Conservation (phyloP, 148 eudicot species). For the Vaccinium darrowii region DNA sequence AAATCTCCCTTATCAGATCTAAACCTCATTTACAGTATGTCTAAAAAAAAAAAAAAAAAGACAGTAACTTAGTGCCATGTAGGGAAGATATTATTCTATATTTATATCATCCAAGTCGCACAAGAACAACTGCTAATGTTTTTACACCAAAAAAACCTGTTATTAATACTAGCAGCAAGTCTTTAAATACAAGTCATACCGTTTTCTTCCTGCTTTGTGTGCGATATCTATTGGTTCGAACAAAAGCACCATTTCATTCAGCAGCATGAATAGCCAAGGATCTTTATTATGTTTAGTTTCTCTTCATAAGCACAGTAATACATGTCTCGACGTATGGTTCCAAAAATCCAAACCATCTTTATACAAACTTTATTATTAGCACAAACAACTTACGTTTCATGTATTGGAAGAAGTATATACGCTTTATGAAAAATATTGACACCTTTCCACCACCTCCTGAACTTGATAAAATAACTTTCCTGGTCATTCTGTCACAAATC, state of each 20-base stretch:
- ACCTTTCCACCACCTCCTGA: slow-evolving; percentile 99
- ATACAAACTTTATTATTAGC: slow-evolving; percentile 9
- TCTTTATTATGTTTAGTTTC: background rate
- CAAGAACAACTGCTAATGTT: background rate
- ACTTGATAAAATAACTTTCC: slow-evolving; percentile 59
- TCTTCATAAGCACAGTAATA: background rate
- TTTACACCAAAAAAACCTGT: background rate
- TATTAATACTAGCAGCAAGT: background rate
- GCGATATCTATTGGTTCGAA: background rate
- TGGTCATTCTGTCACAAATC: slow-evolving; percentile 44
- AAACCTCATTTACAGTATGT: background rate
- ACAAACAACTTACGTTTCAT: slow-evolving; percentile 66
- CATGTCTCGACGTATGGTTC: background rate
- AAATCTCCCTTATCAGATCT: background rate
- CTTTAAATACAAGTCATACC: background rate
- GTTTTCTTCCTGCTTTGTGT: background rate
- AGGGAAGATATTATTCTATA: background rate
- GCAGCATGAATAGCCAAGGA: background rate
- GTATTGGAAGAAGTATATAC: slow-evolving; percentile 83
- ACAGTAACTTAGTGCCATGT: background rate
- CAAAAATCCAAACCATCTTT: background rate
- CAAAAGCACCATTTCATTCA: background rate
- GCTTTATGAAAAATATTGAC: slow-evolving; percentile 87
- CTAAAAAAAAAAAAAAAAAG: background rate
- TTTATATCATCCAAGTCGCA: background rate